Evolutionary conservation across 768 basidiomycete species (phyloP).

Genomic region (Russula olivacea): DNA sequence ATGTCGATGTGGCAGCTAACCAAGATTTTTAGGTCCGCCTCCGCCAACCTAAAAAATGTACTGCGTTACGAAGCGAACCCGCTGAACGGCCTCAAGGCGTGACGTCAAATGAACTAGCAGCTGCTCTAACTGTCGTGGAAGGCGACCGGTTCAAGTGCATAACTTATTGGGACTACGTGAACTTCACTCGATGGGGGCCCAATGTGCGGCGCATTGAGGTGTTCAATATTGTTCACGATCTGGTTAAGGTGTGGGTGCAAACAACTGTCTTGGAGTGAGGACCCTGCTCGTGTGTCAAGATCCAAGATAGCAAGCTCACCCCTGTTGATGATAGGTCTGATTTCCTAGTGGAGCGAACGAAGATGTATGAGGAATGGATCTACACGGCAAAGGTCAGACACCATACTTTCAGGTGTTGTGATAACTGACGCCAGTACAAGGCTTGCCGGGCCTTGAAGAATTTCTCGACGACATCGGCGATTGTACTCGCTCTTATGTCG

Average conservation of each 20-base stretch:
- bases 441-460: slow-evolving; percentile 2
- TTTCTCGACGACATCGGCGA: slow-evolving; percentile 7
- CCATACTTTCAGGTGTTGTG: not conserved
- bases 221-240: slow-evolving; percentile 1
- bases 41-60: not conserved
- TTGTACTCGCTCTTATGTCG: slow-evolving; percentile 6
- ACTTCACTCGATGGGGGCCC: not conserved
- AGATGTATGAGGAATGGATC: slow-evolving; percentile 10
- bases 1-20: too few relatives aligned
- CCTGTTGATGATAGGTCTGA: not conserved
- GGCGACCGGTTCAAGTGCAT: slow-evolving; percentile 10
- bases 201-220: slow-evolving; percentile 5
- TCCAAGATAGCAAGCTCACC: not conserved
- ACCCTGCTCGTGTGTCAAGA: not conserved
- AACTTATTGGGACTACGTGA: slow-evolving; percentile 20
- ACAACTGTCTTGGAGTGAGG: slow-evolving; percentile 4
- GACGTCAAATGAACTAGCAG: slow-evolving; percentile 7
- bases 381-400: slow-evolving; percentile 7
- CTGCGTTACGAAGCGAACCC: not conserved
- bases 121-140: slow-evolving; percentile 6
- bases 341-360: not conserved
- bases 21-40: slow-evolving; percentile 2
- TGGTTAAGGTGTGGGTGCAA: slow-evolving; percentile 6
- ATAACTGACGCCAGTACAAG: not conserved
- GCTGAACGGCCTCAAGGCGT: not conserved